Evolutionary conservation across 2,329 filamentous ascomycete genomes (phyloP), one percentile per base, ranked within the genome.

Genomic region (Dryadomyces quercivorus): DNA sequence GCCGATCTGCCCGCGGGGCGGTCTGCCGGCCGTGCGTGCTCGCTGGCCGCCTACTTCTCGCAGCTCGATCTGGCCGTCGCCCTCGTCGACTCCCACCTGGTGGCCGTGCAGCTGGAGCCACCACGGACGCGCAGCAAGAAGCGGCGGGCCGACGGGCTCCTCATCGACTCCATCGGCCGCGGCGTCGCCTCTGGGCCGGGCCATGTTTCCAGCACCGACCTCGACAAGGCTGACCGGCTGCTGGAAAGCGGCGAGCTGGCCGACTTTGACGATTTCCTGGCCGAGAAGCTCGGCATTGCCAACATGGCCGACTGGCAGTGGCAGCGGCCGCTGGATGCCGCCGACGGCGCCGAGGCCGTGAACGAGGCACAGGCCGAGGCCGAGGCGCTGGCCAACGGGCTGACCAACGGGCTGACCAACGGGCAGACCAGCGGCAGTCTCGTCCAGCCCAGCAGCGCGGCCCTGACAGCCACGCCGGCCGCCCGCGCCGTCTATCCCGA

Each of bases 141-240:
- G 66, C 72, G 77, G 42, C 76, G 76, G 43, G 70, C 72, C 1
- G 76, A 80, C 52, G 83, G 84, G 9, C 72, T 87, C 8, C 70
- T 91, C 26, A 84, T 87, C 38, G 85, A 91, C 63, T 85, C 86
- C 0, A 80, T 91, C 53, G 84, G 85, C 1, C 83, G 83, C 57
- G 85, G 84, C 2, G 70, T 78, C 5, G 62, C 40, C 12, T 40
- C 36, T 16, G 4, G 36, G 36, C 10, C 36, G 36, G 36, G 10
- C 36, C 68, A 16, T 80, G 80, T 56, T 69, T 76, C 60, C 63
- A 69, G 5, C 69, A 71, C 64, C 2, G 75, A 77, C 50, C 67
- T 74, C 10, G 64, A 72, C 26, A 64, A 64, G 13, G 77, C 77
- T 3, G 76, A 82, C 53, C 67, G 68, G 21, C 62, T 77, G 22